Evolutionary conservation across 176 grass and related monocot genomes (phyloP).

Genomic region (Elaeis guineensis): DNA sequence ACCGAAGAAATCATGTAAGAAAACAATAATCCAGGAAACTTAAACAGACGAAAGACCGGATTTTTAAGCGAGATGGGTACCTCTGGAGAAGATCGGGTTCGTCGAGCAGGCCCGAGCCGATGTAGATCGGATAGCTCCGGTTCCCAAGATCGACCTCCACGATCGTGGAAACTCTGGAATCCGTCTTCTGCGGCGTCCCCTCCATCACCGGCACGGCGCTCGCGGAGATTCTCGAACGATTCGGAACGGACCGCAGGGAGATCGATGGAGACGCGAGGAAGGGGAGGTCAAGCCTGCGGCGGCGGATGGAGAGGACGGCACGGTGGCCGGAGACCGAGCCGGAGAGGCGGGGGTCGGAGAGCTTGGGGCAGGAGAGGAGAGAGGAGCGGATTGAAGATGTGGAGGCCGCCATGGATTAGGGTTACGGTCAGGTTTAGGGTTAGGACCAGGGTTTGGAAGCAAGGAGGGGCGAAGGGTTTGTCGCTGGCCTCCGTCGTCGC

Average conservation of each 20-base stretch:
- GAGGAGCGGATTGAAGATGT: neutral
- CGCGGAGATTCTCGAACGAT: slow-evolving; percentile 18
- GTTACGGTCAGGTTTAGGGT: neutral
- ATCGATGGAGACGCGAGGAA: neutral
- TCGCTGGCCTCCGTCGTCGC: neutral
- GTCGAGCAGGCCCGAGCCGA: slow-evolving; percentile 62
- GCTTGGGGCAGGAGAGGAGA: neutral
- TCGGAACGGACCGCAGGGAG: neutral
- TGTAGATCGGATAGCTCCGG: slow-evolving; percentile 98
- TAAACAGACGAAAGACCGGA: neutral
- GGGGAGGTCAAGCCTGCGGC: too few relatives aligned
- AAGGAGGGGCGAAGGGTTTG: neutral
- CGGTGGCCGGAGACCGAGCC: neutral
- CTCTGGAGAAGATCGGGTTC: slow-evolving; percentile 83
- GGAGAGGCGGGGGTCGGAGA: neutral
- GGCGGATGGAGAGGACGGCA: neutral
- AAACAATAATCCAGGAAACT: neutral
- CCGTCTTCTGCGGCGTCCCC: slow-evolving; percentile 15
- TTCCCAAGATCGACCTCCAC: slow-evolving; percentile 87
- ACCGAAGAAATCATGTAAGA: too few relatives aligned
- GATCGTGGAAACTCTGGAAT: slow-evolving; percentile 62
- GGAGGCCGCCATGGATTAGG: neutral
- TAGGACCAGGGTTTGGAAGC: neutral
- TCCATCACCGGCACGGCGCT: slow-evolving; percentile 45
- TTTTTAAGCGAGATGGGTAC: slow-evolving; percentile 17